Conservation (phyloP, 768 basidiomycete genomes). For the Mycena floridula region DNA sequence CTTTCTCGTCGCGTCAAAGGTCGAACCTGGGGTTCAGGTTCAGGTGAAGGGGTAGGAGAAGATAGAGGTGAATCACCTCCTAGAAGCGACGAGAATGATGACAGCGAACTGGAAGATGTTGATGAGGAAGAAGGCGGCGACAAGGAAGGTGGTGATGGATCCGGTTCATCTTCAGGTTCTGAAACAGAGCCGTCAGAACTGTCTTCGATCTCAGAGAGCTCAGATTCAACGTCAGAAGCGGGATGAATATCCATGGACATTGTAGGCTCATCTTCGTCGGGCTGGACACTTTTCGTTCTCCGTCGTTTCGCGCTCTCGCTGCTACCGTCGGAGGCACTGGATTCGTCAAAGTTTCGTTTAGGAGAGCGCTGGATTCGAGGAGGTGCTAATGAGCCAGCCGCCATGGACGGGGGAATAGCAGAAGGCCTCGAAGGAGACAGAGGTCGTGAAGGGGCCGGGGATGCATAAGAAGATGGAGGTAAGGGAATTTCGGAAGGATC, state of each 20-base stretch:
- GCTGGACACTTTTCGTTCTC: slow-evolving; percentile 1
- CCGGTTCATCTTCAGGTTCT: slow-evolving; percentile 8
- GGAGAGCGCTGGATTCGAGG: slow-evolving; percentile 41
- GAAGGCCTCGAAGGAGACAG: slow-evolving; percentile 7
- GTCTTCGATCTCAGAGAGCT: neutral
- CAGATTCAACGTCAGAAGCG: neutral
- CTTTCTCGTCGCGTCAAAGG: slow-evolving; percentile 62
- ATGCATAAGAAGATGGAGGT: slow-evolving; percentile 32
- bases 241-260: neutral
- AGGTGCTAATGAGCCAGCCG: slow-evolving; percentile 2
- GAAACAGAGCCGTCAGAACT: slow-evolving; percentile 1
- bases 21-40: slow-evolving; percentile 20
- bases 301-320: slow-evolving; percentile 11
- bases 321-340: slow-evolving; percentile 24
- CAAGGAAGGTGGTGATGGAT: neutral
- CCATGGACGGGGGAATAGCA: neutral
- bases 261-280: too few relatives aligned
- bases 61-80: slow-evolving; percentile 14
- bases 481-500: slow-evolving; percentile 24
- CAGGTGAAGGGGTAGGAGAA: slow-evolving; percentile 25
- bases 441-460: slow-evolving; percentile 10
- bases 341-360: slow-evolving; percentile 57
- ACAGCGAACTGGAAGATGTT: neutral
- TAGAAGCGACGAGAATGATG: slow-evolving; percentile 1
- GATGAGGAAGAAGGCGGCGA: neutral